Base-by-base conservation (phyloP, 1,284 basidiomycete genomes). In the Leccinum colubrinum region DNA sequence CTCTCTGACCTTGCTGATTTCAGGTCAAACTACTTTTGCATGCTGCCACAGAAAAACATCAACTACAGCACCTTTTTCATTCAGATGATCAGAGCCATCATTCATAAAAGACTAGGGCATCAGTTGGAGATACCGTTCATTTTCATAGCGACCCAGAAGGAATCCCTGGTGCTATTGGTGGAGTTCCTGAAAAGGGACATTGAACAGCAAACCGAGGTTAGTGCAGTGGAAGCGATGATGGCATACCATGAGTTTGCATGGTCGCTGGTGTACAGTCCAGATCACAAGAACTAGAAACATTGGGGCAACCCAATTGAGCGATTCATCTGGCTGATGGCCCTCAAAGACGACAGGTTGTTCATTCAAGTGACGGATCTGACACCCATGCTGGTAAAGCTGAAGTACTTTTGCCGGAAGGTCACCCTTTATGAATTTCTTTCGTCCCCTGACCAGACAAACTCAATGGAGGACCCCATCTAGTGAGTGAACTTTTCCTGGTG, bases 291-390 rank as follows among this genome's bases (percentile, higher is more conserved):
- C 1, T 11, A 25, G 8, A 6, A 11, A 14, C 1, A 7, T 0
- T 65, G 64, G 63, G 41, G 4, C 1, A 54, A 56, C 4, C 56
- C 56, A 1, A 46, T 66, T 0, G 46, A 33, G 3, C n/a, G 33
- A 0, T 63, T 57, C n/a, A 56, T 66, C 11, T 66, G 64, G 65
- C 20, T 65, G 5, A 52, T 51, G 58, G 61, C 64, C 0, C 17
- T 65, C 0, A n/a, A 17, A 1, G 4, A 54, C 0, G 59, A 60
- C 9, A 54, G 65, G 11, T 20, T 22, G 0, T 65, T 65, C 46
- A 63, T 65, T 3, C n/a, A 66, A 5, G 61, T 57, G 0, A 11
- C 22, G 0, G 14, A 33, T 6, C 51, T 65, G 3, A 65, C 56
- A 0, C 65, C 59, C 0, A 0, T 59, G 3, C 9, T 65, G 4